A percentile compares a stretch with the other conserved stretches of the same genome.
Conservation (phyloP, 805 yeast genomes). For the Torulaspora delbrueckii region DNA sequence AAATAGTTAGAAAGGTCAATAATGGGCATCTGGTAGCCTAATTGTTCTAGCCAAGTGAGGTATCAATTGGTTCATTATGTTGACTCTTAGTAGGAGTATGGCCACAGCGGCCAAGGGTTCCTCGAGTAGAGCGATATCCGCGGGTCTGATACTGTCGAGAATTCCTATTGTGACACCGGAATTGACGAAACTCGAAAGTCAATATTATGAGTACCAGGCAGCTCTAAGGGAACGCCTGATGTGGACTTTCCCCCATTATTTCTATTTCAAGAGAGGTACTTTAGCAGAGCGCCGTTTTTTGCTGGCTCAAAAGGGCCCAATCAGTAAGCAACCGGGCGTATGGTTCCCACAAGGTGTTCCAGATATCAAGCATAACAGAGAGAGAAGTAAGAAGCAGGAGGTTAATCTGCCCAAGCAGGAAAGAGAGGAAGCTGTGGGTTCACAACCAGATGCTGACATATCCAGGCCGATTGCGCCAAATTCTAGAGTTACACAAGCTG, state of each 20-base stretch:
- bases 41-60: neutral
- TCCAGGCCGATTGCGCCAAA: conserved; percentile 65
- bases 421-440: conserved; percentile 34
- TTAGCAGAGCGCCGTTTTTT: conserved; percentile 77
- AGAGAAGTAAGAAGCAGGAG: conserved; percentile 75
- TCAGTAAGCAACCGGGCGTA: conserved; percentile 64
- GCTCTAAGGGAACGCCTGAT: conserved; percentile 84
- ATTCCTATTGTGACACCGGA: conserved; percentile 82
- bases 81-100: conserved; percentile 13
- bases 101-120: conserved; percentile 20
- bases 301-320: conserved; percentile 71
- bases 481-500: conserved; percentile 75
- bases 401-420: conserved; percentile 68
- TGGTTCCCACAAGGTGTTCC: conserved; percentile 82
- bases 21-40: neutral
- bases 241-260: conserved; percentile 97
- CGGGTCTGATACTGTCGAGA: conserved; percentile 68
- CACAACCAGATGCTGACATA: conserved; percentile 49
- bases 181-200: conserved; percentile 61
- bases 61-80: conserved; percentile 7
- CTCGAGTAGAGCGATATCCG: conserved; percentile 28
- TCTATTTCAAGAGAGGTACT: conserved; percentile 85
- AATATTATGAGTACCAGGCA: conserved; percentile 76
- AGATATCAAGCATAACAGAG: conserved; percentile 82
- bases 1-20: neutral